These are phyloP conservation scores for Hypoxylon sp. DNA, from an alignment of 2,329 filamentous ascomycete genomes.

Conservation along the genomic window DNA sequence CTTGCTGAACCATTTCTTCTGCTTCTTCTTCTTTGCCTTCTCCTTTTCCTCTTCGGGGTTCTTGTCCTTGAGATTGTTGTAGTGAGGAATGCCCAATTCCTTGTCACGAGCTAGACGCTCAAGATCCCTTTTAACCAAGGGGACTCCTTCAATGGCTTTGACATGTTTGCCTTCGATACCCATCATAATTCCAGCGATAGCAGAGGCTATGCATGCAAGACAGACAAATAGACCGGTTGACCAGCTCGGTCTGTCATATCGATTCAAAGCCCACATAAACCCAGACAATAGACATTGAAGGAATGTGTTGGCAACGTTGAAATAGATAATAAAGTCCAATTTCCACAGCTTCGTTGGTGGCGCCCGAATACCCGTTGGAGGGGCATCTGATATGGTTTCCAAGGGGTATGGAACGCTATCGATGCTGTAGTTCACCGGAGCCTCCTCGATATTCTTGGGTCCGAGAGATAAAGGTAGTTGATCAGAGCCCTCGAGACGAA, in stretches of 20 bases:
- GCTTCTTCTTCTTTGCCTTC: conserved; percentile 49
- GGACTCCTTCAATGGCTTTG: conserved; percentile 76
- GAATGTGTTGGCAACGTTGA: conserved; percentile 80
- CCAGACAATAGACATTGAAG: conserved; percentile 76
- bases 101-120: conserved; percentile 60
- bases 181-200: conserved; percentile 72
- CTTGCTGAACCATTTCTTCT: conserved; percentile 35
- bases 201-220: conserved; percentile 74
- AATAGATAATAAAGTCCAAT: conserved; percentile 80
- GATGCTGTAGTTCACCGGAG: conserved; percentile 50
- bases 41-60: conserved; percentile 55
- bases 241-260: conserved; percentile 79
- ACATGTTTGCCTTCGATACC: conserved; percentile 76
- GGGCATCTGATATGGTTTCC: conserved; percentile 68
- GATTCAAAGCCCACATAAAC: conserved; percentile 85
- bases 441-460: conserved; percentile 58
- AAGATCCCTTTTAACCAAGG: conserved; percentile 64
- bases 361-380: conserved; percentile 76
- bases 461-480: conserved; percentile 62
- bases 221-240: conserved; percentile 81
- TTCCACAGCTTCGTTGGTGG: conserved; percentile 76
- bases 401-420: conserved; percentile 69
- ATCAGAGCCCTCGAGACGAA: conserved; percentile 73
- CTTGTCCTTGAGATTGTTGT: conserved; percentile 64
- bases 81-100: conserved; percentile 65